Conservation (phyloP, 2,329 filamentous ascomycete genomes). For the Colletotrichum sp. region DNA sequence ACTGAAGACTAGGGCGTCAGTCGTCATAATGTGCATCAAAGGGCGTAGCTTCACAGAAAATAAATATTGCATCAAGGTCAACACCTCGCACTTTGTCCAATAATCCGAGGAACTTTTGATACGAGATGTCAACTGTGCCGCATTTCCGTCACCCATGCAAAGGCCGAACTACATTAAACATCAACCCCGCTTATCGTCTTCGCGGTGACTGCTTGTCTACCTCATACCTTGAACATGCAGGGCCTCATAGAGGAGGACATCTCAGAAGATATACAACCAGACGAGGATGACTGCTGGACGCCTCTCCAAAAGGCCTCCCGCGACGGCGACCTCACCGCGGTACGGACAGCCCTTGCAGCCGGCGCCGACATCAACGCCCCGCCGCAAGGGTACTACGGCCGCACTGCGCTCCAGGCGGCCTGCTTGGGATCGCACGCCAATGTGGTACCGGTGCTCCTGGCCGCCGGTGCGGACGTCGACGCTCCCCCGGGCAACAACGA, state of each 20-base stretch:
- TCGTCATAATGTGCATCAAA: background rate
- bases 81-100: background rate
- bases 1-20: background rate
- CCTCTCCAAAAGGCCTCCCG: conserved; percentile 37
- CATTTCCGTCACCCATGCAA: background rate
- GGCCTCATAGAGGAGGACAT: background rate
- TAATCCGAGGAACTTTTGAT: background rate
- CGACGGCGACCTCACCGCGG: conserved; percentile 31
- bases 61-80: background rate
- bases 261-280: background rate
- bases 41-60: background rate
- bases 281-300: conserved; percentile 37
- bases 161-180: background rate
- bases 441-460: conserved; percentile 32
- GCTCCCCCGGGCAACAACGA: conserved; percentile 36
- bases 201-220: background rate
- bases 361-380: conserved; percentile 35
- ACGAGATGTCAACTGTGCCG: background rate
- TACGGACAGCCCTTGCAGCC: conserved; percentile 28
- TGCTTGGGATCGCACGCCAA: conserved; percentile 29
- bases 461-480: conserved; percentile 35
- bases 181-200: background rate
- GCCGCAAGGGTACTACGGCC: conserved; percentile 36
- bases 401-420: conserved; percentile 42
- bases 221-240: background rate